These are phyloP conservation scores for Lichtheimia ornata DNA, from an alignment of 371 early-diverging fungal species.

Conservation along the genomic window DNA sequence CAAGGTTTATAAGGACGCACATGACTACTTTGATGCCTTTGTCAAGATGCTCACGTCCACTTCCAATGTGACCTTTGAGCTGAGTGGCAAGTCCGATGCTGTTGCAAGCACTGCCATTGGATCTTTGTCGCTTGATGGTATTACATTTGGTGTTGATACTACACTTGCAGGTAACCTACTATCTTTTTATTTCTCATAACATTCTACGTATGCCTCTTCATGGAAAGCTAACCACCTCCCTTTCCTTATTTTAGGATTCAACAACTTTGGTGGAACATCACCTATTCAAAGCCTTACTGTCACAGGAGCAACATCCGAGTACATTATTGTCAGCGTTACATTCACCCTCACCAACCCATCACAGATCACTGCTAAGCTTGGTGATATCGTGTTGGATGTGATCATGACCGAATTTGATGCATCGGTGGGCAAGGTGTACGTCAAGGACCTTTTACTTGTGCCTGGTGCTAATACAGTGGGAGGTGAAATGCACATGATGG, in stretches of 20 bases:
- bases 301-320: slow-evolving; percentile 45
- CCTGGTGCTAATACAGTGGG: slow-evolving; percentile 26
- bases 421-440: slow-evolving; percentile 18
- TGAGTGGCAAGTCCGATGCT: slow-evolving; percentile 47
- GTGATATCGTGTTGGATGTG: slow-evolving; percentile 35
- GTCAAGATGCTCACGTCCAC: slow-evolving; percentile 39
- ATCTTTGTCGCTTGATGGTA: slow-evolving; percentile 37
- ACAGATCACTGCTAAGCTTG: slow-evolving; percentile 46
- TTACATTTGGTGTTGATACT: slow-evolving; percentile 44
- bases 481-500: slow-evolving; percentile 28
- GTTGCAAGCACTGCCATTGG: slow-evolving; percentile 53
- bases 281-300: slow-evolving; percentile 42
- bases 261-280: slow-evolving; percentile 41
- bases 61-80: slow-evolving; percentile 36
- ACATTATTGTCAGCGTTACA: slow-evolving; percentile 36
- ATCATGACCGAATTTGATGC: slow-evolving; percentile 20
- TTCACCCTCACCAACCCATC: slow-evolving; percentile 53
- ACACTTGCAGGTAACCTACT: slow-evolving; percentile 45
- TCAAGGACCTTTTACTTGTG: slow-evolving; percentile 28
- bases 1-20: slow-evolving; percentile 29
- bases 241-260: slow-evolving; percentile 18
- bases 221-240: not conserved
- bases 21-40: slow-evolving; percentile 42
- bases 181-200: not conserved
- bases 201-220: not conserved